Conservation (phyloP, 2,329 filamentous ascomycete genomes). For the Hypoxylon sp. region DNA sequence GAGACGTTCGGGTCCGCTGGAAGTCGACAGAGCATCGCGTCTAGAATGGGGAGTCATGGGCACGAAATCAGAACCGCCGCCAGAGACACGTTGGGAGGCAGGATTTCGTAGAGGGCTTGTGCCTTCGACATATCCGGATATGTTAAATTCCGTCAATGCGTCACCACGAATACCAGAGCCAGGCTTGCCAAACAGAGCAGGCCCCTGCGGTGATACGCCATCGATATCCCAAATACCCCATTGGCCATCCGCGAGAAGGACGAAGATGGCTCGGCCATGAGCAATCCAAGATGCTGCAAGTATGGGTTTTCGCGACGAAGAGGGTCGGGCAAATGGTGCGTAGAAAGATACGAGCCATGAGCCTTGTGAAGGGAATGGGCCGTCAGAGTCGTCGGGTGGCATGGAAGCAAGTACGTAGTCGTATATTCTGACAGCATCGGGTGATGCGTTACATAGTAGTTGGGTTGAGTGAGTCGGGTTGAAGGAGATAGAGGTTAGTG, state of each 20-base stretch:
- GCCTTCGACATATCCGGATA: conserved; percentile 73
- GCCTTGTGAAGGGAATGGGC: conserved; percentile 69
- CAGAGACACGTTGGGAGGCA: conserved; percentile 55
- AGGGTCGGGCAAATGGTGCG: conserved; percentile 67
- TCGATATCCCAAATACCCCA: conserved; percentile 79
- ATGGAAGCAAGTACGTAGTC: conserved; percentile 71
- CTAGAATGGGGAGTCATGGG: conserved; percentile 76
- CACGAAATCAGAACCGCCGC: conserved; percentile 66
- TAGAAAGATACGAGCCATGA: conserved; percentile 76
- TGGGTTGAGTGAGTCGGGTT: conserved; percentile 72
- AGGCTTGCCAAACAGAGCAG: conserved; percentile 65
- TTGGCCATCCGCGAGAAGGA: conserved; percentile 73
- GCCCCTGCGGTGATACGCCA: conserved; percentile 65
- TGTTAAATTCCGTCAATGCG: conserved; percentile 70
- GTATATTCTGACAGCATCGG: conserved; percentile 72
- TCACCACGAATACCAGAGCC: conserved; percentile 69
- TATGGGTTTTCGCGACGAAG: conserved; percentile 70
- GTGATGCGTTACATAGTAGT: conserved; percentile 69
- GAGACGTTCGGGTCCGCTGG: conserved; percentile 66
- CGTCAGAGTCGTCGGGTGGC: conserved; percentile 65
- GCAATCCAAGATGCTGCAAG: conserved; percentile 74
- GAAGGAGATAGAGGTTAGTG: conserved; percentile 71
- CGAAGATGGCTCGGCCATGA: conserved; percentile 71
- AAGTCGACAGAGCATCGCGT: conserved; percentile 65
- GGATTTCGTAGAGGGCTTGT: conserved; percentile 68